These are phyloP conservation scores for Globisporangium parvum DNA, from an alignment of 352 stramenopile genomes.

Conservation along the genomic window DNA sequence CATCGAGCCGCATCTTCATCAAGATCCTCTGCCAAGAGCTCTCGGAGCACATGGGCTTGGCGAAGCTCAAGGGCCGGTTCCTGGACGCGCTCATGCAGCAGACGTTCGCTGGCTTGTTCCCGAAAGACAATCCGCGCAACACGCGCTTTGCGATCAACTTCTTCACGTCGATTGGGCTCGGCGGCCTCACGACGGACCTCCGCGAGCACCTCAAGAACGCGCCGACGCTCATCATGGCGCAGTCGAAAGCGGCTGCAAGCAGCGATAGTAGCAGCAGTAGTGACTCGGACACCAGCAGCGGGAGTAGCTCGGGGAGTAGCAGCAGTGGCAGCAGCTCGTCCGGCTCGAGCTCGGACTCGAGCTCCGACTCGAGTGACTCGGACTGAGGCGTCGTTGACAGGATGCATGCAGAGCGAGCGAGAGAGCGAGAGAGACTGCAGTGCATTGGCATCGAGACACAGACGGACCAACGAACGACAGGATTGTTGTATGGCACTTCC, in stretches of 20 bases:
- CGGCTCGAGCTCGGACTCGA: conserved; percentile 27
- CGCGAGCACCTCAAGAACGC: conserved; percentile 96
- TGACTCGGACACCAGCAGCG: conserved; percentile 25
- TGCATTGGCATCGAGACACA: no score
- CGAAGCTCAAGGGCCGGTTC: conserved; percentile 94
- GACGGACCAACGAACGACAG: no score
- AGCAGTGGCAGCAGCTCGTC: conserved; percentile 25
- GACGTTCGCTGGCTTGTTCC: conserved; percentile 95
- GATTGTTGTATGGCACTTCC: no score
- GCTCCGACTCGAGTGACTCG: conserved; percentile 29
- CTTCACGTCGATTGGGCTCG: conserved; percentile 98
- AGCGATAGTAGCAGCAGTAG: conserved; percentile 28
- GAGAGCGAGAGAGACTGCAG: no score
- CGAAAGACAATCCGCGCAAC: conserved; percentile 95
- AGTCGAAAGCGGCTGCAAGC: conserved; percentile 28
- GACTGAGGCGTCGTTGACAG: conserved; percentile 9
- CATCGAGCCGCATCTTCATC: conserved; percentile 98
- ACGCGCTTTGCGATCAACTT: conserved; percentile 99
- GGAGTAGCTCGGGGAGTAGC: conserved; percentile 23
- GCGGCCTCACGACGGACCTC: conserved; percentile 95
- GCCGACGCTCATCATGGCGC: conserved; percentile 91
- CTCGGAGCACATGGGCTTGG: conserved; percentile 94
- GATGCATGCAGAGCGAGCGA: background rate
- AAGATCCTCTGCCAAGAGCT: conserved; percentile 99
- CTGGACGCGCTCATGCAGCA: conserved; percentile 87